These are phyloP conservation scores for Hylodesmum podocarpum DNA, from an alignment of 306 rosid genomes.

Conservation along the genomic window DNA sequence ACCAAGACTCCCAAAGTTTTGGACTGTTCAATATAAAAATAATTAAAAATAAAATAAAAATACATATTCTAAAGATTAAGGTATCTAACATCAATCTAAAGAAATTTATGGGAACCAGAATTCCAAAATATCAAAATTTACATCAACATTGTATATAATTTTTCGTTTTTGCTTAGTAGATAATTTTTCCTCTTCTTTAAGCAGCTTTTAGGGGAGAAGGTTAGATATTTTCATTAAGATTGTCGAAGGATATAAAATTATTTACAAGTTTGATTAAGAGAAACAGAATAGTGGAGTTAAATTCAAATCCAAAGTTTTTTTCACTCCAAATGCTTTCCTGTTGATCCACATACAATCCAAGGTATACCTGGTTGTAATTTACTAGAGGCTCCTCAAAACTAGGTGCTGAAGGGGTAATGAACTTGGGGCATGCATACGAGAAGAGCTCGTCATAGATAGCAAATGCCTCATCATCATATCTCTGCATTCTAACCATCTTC, in stretches of 20 bases:
- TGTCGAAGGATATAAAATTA: slow-evolving; percentile 8
- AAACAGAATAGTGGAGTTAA: not conserved
- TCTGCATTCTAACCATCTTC: slow-evolving; percentile 92
- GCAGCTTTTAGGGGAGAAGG: not conserved
- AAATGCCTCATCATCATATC: slow-evolving; percentile 93
- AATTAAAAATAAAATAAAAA: not conserved
- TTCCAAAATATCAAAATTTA: not conserved
- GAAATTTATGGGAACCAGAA: not conserved
- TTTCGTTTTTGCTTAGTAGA: not conserved
- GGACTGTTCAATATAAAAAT: not conserved
- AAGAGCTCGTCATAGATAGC: slow-evolving; percentile 94
- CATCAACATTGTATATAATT: not conserved
- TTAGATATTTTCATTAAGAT: not conserved
- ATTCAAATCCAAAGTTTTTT: slow-evolving; percentile 8
- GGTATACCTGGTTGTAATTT: slow-evolving; percentile 89
- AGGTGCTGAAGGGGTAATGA: slow-evolving; percentile 97
- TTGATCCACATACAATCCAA: not conserved
- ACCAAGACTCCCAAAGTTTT: not conserved
- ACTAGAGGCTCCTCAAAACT: slow-evolving; percentile 91
- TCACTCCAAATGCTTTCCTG: not conserved
- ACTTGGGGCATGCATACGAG: slow-evolving; percentile 98
- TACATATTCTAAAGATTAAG: not conserved
- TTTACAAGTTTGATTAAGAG: not conserved
- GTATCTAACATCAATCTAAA: not conserved
- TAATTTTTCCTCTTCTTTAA: not conserved